phyloP scores from a whole-genome alignment of 2,329 filamentous ascomycete genomes.

The Ceratocystis huliohia region DNA sequence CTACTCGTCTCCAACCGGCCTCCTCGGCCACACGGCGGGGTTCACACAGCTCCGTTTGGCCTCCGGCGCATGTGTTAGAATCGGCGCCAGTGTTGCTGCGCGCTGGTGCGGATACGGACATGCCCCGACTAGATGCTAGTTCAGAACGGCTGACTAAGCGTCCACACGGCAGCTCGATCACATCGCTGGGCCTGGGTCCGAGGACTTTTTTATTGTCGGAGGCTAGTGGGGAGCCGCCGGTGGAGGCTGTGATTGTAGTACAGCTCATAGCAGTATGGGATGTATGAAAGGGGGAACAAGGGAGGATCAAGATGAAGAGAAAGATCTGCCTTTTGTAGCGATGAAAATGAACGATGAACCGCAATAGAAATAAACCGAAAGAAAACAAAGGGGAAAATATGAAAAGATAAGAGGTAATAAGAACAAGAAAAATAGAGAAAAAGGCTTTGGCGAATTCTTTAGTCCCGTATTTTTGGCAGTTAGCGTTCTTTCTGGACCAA shows the following conservation, averaged over 20 bases:
- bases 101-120: not conserved
- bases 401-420: too few relatives aligned
- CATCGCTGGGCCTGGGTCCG: not conserved
- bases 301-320: not conserved
- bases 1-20: conserved; percentile 34
- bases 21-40: conserved; percentile 23
- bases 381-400: not conserved
- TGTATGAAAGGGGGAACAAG: not conserved
- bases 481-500: too few relatives aligned
- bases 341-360: not conserved
- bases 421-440: too few relatives aligned
- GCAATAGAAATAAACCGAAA: not conserved
- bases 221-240: not conserved
- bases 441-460: too few relatives aligned
- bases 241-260: not conserved
- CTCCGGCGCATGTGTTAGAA: not conserved
- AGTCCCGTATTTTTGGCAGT: too few relatives aligned
- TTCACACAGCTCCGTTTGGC: not conserved
- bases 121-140: not conserved
- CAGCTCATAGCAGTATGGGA: conserved; percentile 1
- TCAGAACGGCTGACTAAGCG: conserved; percentile 4
- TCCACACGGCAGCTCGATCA: conserved; percentile 14
- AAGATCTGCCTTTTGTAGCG: not conserved
- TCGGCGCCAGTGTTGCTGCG: not conserved
- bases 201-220: not conserved